Evolutionary conservation across 2,329 filamentous ascomycete genomes (phyloP).

Genomic region (Colletotrichum trifolii): DNA sequence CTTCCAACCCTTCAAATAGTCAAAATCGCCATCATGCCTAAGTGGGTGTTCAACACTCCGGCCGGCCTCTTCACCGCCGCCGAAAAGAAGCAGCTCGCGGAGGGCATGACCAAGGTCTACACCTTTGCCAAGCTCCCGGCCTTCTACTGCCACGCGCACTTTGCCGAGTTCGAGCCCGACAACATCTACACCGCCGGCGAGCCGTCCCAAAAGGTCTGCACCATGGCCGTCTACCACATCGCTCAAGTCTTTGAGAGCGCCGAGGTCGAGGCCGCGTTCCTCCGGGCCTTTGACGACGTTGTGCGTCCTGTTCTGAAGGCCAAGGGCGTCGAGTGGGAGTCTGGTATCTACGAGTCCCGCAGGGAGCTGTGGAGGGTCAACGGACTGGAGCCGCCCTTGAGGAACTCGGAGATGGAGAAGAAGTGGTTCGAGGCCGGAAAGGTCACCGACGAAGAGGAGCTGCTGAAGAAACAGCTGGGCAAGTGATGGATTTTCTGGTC

Average conservation of each 20-base stretch:
- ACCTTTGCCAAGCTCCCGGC: conserved; percentile 5
- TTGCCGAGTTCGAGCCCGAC: conserved; percentile 38
- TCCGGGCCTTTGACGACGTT: conserved; percentile 10
- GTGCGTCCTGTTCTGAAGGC: conserved; percentile 11
- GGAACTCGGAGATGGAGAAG: conserved; percentile 10
- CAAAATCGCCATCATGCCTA: conserved; percentile 8
- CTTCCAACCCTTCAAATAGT: not conserved
- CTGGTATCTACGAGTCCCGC: conserved; percentile 22
- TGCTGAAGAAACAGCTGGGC: conserved; percentile 8
- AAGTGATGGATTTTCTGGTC: not conserved
- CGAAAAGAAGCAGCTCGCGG: conserved; percentile 19
- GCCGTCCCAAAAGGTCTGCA: conserved; percentile 29
- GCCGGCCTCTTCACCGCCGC: conserved; percentile 5
- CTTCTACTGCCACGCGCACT: conserved; percentile 34
- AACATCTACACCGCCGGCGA: conserved; percentile 58
- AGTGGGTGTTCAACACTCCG: conserved; percentile 23
- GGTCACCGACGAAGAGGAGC: conserved; percentile 8
- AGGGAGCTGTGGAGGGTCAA: conserved; percentile 24
- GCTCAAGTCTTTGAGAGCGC: conserved; percentile 10
- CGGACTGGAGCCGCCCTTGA: conserved; percentile 1
- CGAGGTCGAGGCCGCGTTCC: conserved; percentile 9
- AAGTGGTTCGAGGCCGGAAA: conserved; percentile 3
- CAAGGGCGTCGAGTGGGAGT: conserved; percentile 21
- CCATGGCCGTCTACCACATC: conserved; percentile 21
- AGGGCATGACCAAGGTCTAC: conserved; percentile 22